Evolutionary conservation across 768 basidiomycete genomes (phyloP).

Genomic region (Boletus pseudopeckii): DNA sequence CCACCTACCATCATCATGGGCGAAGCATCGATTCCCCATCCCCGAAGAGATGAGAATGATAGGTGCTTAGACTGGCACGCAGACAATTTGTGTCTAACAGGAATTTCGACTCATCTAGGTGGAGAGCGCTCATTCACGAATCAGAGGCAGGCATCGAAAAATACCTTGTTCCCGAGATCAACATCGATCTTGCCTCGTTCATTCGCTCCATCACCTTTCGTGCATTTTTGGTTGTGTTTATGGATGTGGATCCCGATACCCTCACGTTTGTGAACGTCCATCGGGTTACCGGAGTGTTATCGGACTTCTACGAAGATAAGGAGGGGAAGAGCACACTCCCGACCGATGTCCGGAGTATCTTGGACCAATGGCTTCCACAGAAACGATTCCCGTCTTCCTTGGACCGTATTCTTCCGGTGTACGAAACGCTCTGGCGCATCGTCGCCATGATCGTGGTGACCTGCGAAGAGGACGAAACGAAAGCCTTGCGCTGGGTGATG

Average conservation of each 20-base stretch:
- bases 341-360: constrained; percentile 31
- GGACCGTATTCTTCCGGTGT: constrained; percentile 54
- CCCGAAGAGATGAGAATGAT: constrained; percentile 1
- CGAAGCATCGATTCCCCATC: background rate
- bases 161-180: constrained; percentile 10
- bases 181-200: constrained; percentile 36
- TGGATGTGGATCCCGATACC: constrained; percentile 31
- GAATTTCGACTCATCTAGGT: constrained; percentile 5
- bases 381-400: constrained; percentile 32
- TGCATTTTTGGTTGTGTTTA: constrained; percentile 40
- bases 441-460: constrained; percentile 44
- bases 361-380: constrained; percentile 41
- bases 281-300: constrained; percentile 40
- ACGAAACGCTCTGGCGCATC: constrained; percentile 63
- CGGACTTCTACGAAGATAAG: constrained; percentile 40
- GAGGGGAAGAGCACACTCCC: constrained; percentile 26
- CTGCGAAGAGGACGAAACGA: constrained; percentile 25
- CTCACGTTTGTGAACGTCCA: constrained; percentile 29
- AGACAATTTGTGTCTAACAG: constrained; percentile 9
- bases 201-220: constrained; percentile 45
- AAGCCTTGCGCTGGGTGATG: constrained; percentile 30
- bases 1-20: constrained; percentile 9
- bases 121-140: constrained; percentile 11
- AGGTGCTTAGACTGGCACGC: constrained; percentile 13
- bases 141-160: constrained; percentile 8